A percentile compares a stretch with the other conserved stretches of the same genome.
These are phyloP conservation scores for Scutellaria minor DNA, from an alignment of 257 asterid genomes.

Conservation along the genomic window DNA sequence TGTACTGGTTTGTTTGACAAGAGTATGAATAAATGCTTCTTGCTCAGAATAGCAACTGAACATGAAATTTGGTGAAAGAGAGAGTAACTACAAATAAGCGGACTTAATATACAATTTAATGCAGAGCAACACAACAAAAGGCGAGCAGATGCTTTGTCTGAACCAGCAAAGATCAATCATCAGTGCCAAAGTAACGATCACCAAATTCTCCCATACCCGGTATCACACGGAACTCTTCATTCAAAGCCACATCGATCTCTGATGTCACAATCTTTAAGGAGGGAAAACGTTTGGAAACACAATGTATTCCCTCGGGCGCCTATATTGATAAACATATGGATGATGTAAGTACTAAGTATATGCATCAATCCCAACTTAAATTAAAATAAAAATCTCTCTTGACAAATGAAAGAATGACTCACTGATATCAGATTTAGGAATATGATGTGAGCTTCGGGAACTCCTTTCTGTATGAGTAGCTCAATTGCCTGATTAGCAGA, in stretches of 20 bases:
- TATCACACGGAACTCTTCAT: slow-evolving; percentile 71
- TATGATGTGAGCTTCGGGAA: slow-evolving; percentile 94
- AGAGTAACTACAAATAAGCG: slow-evolving; percentile 21
- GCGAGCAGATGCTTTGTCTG: slow-evolving; percentile 9
- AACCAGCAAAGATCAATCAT: slow-evolving; percentile 48
- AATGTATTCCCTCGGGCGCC: slow-evolving; percentile 98
- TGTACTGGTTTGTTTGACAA: slow-evolving; percentile 26
- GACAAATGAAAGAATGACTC: slow-evolving; percentile 43
- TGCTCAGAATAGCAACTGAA: slow-evolving; percentile 26
- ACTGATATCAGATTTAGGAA: slow-evolving; percentile 97
- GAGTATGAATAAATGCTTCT: slow-evolving; percentile 19
- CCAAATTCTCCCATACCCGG: slow-evolving; percentile 98
- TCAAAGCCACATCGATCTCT: slow-evolving; percentile 78
- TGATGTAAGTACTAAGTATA: slow-evolving; percentile 30
- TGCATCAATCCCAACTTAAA: neutral
- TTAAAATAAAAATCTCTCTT: neutral
- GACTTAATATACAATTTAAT: slow-evolving; percentile 37
- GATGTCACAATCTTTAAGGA: slow-evolving; percentile 88
- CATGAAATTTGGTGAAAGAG: neutral
- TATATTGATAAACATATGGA: slow-evolving; percentile 24
- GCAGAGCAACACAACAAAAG: slow-evolving; percentile 25
- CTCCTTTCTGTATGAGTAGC: slow-evolving; percentile 92
- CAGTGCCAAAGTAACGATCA: slow-evolving; percentile 98
- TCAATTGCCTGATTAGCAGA: slow-evolving; percentile 99
- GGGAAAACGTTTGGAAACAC: slow-evolving; percentile 90